Percentiles rank a stretch among this genome's conserved stretches.
Conservation (phyloP, 495 filamentous ascomycete genomes). For the Neurospora sp. region DNA sequence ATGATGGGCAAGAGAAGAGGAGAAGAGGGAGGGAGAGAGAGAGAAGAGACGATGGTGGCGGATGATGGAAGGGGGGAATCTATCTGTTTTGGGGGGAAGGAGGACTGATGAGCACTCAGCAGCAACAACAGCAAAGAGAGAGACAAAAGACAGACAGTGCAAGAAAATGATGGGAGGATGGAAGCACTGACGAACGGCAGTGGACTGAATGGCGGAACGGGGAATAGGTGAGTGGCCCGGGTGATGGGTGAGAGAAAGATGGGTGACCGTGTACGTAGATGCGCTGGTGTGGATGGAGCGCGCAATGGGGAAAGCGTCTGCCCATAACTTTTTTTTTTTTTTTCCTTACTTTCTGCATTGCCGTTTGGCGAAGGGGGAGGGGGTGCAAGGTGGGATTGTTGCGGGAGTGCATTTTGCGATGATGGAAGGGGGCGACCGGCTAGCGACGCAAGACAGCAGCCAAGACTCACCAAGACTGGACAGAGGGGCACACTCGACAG, state of each 20-base stretch:
- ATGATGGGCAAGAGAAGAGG: not conserved
- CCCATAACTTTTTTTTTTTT: constrained; percentile 1
- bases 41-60: constrained; percentile 7
- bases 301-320: constrained; percentile 1
- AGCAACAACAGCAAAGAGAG: not conserved
- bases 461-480: constrained; percentile 6
- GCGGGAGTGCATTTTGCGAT: constrained; percentile 16
- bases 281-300: not conserved
- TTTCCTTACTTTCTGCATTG: constrained; percentile 13
- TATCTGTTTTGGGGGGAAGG: not conserved
- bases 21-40: not conserved
- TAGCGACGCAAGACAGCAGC: constrained; percentile 13
- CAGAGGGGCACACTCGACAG: constrained; percentile 5
- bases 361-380: constrained; percentile 13
- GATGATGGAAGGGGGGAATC: not conserved
- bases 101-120: not conserved
- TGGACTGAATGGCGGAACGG: not conserved
- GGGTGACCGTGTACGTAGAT: not conserved
- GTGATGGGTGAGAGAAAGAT: not conserved
- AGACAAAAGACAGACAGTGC: not conserved
- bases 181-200: not conserved
- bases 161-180: not conserved
- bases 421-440: constrained; percentile 20
- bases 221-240: not conserved
- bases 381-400: constrained; percentile 8